These are phyloP conservation scores for Pichia kudriavzevii DNA, from an alignment of 1,139 yeast species.

Conservation along the genomic window DNA sequence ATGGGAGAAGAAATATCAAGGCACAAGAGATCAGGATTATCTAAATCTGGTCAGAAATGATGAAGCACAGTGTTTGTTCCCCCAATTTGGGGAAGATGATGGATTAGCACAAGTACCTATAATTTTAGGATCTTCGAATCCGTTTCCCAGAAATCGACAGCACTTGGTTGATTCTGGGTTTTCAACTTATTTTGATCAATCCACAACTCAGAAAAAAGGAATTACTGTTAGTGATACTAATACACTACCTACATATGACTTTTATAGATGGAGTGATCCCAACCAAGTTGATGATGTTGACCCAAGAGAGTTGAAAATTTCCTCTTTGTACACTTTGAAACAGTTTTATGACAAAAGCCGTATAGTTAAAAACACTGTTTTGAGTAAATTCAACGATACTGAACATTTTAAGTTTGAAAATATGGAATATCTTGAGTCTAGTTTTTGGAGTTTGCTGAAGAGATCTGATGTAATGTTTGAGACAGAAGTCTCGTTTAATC, in stretches of 20 bases:
- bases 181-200: conserved; percentile 34
- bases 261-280: conserved; percentile 32
- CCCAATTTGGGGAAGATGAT: conserved; percentile 1
- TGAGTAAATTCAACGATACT: conserved; percentile 8
- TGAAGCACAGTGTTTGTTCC: conserved; percentile 3
- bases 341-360: conserved; percentile 47
- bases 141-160: conserved; percentile 39
- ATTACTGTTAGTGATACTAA: conserved; percentile 27
- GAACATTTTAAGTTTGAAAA: conserved; percentile 11
- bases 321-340: conserved; percentile 41
- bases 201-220: conserved; percentile 29
- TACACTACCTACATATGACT: conserved; percentile 30
- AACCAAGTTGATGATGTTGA: conserved; percentile 31
- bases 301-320: conserved; percentile 31
- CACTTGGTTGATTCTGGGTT: conserved; percentile 43
- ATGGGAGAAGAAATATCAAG: conserved; percentile 12
- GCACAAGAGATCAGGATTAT: conserved; percentile 5
- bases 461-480: conserved; percentile 33
- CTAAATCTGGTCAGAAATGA: conserved; percentile 11
- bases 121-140: conserved; percentile 37
- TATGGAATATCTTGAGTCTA: conserved; percentile 33
- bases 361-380: conserved; percentile 15
- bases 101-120: conserved; percentile 7
- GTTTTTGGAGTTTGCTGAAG: conserved; percentile 40
- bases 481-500: conserved; percentile 43